phyloP scores from a whole-genome alignment of 768 basidiomycete genomes.

The Hydnomerulius pinastri region DNA sequence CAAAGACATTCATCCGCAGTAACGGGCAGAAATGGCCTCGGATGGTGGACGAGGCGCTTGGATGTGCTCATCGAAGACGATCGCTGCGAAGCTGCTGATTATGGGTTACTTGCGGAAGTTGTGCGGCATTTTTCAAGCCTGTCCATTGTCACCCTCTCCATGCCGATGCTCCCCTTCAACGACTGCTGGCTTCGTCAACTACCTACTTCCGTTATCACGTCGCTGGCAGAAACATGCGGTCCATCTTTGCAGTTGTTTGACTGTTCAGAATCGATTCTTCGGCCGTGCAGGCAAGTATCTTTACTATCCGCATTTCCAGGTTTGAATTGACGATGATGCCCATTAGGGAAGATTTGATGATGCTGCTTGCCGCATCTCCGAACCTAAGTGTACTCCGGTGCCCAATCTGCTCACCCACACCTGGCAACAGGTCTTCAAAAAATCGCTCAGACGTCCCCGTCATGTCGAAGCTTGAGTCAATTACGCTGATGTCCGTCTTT shows the following conservation, averaged over 20 bases:
- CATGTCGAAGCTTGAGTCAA: conserved; percentile 28
- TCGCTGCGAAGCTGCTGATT: conserved; percentile 26
- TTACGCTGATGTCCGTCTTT: conserved; percentile 29
- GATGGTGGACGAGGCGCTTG: conserved; percentile 30
- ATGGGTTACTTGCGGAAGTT: conserved; percentile 21
- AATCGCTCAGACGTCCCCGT: conserved; percentile 24
- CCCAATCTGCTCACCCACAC: conserved; percentile 28
- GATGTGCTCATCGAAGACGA: conserved; percentile 28
- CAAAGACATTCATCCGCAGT: conserved; percentile 5
- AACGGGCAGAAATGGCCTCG: conserved; percentile 9
- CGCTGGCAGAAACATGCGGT: conserved; percentile 29
- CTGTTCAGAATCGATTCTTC: conserved; percentile 31
- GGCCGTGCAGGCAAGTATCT: conserved; percentile 28
- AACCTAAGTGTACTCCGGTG: conserved; percentile 31
- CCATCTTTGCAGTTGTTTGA: conserved; percentile 28
- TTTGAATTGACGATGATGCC: neutral
- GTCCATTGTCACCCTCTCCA: conserved; percentile 24
- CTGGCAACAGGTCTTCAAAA: conserved; percentile 19
- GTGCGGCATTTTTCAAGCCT: conserved; percentile 29
- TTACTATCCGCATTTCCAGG: neutral
- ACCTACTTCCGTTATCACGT: conserved; percentile 18
- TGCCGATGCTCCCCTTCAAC: conserved; percentile 26
- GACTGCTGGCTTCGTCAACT: conserved; percentile 29
- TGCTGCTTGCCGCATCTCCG: conserved; percentile 23
- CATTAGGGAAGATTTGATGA: conserved; percentile 30